Base-by-base conservation (phyloP, 1,284 basidiomycete genomes). In the Papiliotrema nemorosa region DNA sequence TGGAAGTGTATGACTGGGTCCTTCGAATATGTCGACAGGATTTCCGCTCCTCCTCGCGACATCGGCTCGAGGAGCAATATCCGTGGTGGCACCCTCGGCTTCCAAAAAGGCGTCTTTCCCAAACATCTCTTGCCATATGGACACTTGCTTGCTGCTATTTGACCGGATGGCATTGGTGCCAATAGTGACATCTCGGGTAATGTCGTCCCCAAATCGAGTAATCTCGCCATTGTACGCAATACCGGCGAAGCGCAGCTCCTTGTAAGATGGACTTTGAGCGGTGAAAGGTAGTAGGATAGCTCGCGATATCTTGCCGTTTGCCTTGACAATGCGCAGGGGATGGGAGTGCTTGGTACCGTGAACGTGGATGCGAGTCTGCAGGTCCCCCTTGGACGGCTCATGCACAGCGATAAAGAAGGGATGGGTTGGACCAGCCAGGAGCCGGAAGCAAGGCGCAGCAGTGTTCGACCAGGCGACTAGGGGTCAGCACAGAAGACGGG, bases 1-100 rank as follows among this genome's bases (percentile, higher is more conserved):
- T 14, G 90, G 90, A 62, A 89, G 79, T 43, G 90, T 80, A 74
- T 92, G 87, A 26, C 86, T 82, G 4, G 90, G 86, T 3, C 80
- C 81, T 55, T 85, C 82, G 64, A 91, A 87, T 39, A 85, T 74
- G 50, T 76, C 75, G 10, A 67, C 60, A 7, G 66, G 66, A 48
- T 55, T 54, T 10, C 69, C 69, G 26, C 49, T 42, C 4, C 53
- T 59, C 1, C 53, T 57, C 1, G 56, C 52, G 16, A 48, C 48
- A 1, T 26, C 10, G 26, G 40, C 44, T 3, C 44, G 34, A 6
- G 47, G 16, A 37, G 46, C 26, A 27, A 39, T 34, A 41, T 53
- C 48, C 2, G 50, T 21, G 5, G 6, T 14, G 2, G 52, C 20
- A 18, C 52, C 55, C 12, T 59, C 52, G 18, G 63, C 59, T 40